A percentile compares a stretch with the other conserved stretches of the same genome.
Conservation (phyloP, 495 filamentous ascomycete species). For the Tuber melanosporum region DNA sequence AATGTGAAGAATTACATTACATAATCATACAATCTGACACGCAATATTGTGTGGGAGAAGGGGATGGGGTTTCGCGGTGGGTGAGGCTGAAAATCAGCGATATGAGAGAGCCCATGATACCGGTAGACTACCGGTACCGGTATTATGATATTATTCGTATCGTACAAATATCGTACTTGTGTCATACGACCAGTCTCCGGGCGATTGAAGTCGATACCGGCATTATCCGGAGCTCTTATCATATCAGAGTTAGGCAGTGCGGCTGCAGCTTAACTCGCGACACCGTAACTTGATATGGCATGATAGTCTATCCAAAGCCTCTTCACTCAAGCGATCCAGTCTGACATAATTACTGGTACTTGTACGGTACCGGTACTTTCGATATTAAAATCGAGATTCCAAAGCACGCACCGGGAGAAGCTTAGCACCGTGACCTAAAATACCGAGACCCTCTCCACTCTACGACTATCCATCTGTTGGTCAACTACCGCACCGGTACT, state of each 20-base stretch:
- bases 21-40: background rate
- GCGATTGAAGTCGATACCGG: background rate
- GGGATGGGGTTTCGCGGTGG: background rate
- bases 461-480: background rate
- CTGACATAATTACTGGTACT: background rate
- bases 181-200: background rate
- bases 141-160: too few species aligned
- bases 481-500: background rate
- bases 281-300: background rate
- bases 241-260: background rate
- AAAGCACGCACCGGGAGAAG: background rate
- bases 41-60: background rate
- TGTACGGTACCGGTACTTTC: background rate
- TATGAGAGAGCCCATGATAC: background rate
- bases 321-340: background rate
- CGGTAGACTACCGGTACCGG: too few species aligned
- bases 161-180: background rate
- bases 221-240: background rate
- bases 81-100: background rate
- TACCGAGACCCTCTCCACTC: background rate
- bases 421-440: background rate
- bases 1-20: background rate
- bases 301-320: background rate
- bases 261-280: too few species aligned
- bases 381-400: background rate